Evolutionary conservation across 2,329 filamentous ascomycete species (phyloP).

Genomic region (Aspergillus sp.): DNA sequence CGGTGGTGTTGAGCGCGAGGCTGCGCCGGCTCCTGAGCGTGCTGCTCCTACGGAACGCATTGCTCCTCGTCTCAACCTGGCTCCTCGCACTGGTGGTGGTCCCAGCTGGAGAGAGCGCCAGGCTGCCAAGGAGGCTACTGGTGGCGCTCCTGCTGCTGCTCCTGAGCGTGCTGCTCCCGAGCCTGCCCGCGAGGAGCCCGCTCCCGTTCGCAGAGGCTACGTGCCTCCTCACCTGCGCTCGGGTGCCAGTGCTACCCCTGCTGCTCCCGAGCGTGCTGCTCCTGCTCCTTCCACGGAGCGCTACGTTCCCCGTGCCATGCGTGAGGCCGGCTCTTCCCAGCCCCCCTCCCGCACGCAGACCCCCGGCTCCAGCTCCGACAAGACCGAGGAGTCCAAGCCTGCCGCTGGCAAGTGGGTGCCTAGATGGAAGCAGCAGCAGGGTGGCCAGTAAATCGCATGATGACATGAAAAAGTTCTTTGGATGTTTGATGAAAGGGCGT

Average conservation of each 20-base stretch:
- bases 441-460: conserved; percentile 29
- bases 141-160: conserved; percentile 26
- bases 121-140: conserved; percentile 51
- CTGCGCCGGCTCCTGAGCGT: conserved; percentile 42
- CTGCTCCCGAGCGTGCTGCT: conserved; percentile 22
- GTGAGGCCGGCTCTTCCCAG: conserved; percentile 33
- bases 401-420: conserved; percentile 39
- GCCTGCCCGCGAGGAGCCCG: conserved; percentile 30
- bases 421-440: conserved; percentile 41
- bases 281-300: conserved; percentile 34
- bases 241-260: conserved; percentile 31
- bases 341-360: conserved; percentile 26
- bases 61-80: conserved; percentile 59
- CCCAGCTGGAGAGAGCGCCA: conserved; percentile 63
- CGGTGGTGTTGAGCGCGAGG: conserved; percentile 38
- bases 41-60: conserved; percentile 53
- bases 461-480: conserved; percentile 11
- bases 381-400: conserved; percentile 33
- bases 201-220: conserved; percentile 37
- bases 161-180: conserved; percentile 22
- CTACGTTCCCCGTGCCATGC: conserved; percentile 34
- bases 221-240: conserved; percentile 46
- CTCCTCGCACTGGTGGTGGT: conserved; percentile 49
- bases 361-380: conserved; percentile 25
- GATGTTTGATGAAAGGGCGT: conserved; percentile 13